A percentile compares a stretch with the other conserved stretches of the same genome.
Conservation (phyloP, 768 basidiomycete genomes). For the Podaxis mareebaensis region DNA sequence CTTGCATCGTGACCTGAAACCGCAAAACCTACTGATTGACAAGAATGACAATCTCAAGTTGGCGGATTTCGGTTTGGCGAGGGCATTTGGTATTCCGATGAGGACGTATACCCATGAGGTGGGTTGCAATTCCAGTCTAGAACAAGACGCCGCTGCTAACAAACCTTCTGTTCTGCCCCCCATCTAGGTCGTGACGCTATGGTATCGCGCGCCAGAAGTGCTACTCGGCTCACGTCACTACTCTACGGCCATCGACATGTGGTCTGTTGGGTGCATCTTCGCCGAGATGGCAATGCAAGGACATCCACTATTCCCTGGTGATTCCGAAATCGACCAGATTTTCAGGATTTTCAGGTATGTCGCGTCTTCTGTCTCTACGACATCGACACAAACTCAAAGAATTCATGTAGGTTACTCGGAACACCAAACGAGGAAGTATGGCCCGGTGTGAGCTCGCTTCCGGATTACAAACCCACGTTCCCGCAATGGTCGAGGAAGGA, state of each 20-base stretch:
- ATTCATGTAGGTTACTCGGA: constrained; percentile 72
- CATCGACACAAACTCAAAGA: neutral
- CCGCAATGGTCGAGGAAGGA: constrained; percentile 91
- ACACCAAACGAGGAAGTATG: constrained; percentile 90
- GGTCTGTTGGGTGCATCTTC: constrained; percentile 99
- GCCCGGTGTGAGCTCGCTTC: constrained; percentile 86
- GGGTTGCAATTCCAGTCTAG: constrained; percentile 11
- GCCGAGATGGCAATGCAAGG: constrained; percentile 98
- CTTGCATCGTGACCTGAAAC: constrained; percentile 96
- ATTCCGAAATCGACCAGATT: constrained; percentile 99
- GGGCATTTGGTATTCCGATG: constrained; percentile 98
- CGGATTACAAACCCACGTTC: constrained; percentile 97
- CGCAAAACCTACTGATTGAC: constrained; percentile 94
- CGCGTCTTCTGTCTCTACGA: neutral
- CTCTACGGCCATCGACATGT: constrained; percentile 98
- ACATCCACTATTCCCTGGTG: constrained; percentile 91
- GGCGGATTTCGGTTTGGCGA: constrained; percentile 93
- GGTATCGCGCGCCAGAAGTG: constrained; percentile 99
- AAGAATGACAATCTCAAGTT: constrained; percentile 89
- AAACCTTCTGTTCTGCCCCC: neutral
- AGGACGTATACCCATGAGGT: constrained; percentile 99
- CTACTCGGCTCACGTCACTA: constrained; percentile 95
- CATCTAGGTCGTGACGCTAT: constrained; percentile 91
- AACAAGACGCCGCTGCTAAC: neutral
- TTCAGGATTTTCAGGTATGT: constrained; percentile 97